Conservation (phyloP, 805 yeast species). For the Hanseniaspora guilliermondii region DNA sequence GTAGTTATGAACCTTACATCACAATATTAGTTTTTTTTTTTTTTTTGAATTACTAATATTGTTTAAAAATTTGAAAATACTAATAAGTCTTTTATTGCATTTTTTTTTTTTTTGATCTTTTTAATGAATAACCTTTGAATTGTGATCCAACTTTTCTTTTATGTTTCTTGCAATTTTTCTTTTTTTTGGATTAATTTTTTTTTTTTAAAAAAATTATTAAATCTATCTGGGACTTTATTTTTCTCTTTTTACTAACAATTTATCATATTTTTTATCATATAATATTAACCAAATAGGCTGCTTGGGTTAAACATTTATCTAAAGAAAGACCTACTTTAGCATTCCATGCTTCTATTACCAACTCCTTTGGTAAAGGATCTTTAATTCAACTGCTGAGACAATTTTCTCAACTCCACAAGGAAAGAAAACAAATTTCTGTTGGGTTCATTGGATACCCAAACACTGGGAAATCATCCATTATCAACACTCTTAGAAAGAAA, state of each 20-base stretch:
- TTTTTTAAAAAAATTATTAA: neutral
- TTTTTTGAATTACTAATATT: too few relatives aligned
- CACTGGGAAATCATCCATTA: slow-evolving; percentile 94
- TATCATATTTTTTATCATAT: slow-evolving; percentile 26
- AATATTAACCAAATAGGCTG: slow-evolving; percentile 51
- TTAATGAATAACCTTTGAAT: slow-evolving; percentile 14
- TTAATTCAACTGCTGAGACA: slow-evolving; percentile 86
- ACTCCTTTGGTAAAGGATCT: slow-evolving; percentile 96
- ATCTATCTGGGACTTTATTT: slow-evolving; percentile 13
- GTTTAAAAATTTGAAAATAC: too few relatives aligned
- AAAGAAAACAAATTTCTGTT: slow-evolving; percentile 89
- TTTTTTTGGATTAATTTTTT: neutral
- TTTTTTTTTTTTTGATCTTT: slow-evolving; percentile 7
- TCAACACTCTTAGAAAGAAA: slow-evolving; percentile 84
- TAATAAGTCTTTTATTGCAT: too few relatives aligned
- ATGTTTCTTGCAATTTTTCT: too few relatives aligned
- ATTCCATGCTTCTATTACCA: slow-evolving; percentile 93
- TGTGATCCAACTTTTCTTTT: slow-evolving; percentile 11
- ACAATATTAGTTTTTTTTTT: too few relatives aligned
- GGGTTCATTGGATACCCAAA: slow-evolving; percentile 97
- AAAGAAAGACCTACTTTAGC: slow-evolving; percentile 90
- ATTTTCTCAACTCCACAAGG: slow-evolving; percentile 78
- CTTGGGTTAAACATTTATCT: slow-evolving; percentile 93
- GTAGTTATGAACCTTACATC: slow-evolving; percentile 83
- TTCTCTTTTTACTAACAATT: slow-evolving; percentile 17